Evolutionary conservation across 164 flowering plant species (phyloP), one percentile per base, ranked within the genome.

Genomic region (Vitis riparia): DNA sequence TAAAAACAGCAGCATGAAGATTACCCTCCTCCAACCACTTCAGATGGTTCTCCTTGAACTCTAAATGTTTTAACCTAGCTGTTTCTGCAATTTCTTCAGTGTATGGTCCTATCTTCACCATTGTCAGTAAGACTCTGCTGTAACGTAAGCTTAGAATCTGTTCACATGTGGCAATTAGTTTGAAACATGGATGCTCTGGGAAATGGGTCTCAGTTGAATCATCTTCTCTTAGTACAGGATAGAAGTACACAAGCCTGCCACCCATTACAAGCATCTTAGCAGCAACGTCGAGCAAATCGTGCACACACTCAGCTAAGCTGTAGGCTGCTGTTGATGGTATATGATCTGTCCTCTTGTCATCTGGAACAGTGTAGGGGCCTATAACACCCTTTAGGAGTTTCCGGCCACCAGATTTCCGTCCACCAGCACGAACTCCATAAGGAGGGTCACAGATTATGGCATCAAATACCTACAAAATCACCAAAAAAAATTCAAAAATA

Each of bases 391-490:
- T 93, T 30, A 95, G 74, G 71, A 95, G 70, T 76, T 95, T 95
- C 61, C 99, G 68, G 52, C 99, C 99, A 58, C 99, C 99, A 13
- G 99, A 95, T 83, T 95, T 95, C 15, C 99, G 97, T 8, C 98
- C 99, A 14, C 99, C 97, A 73, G 99, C 99, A 67, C 99, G 96
- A 66, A 95, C 99, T 19, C 99, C 99, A 63, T 95, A 95, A 11
- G 99, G 99, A 59, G 99, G 99, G 70, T 95, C 99, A 74, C 99
- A 95, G 14, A 93, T 90, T 65, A 95, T 95, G 63, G 99, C 98
- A 81, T 95, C 93, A 80, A 91, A 90, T 44, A 93, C 74, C 99
- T 94, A 48, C 19, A 5, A 23, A 23, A 50, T 72, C 59, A 30
- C 49, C 5, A 69, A 70, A 10, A 62, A 52, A 6, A 48, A 27